These are phyloP conservation scores for Avena eriantha DNA, from an alignment of 176 grass and related monocot genomes.

Conservation along the genomic window DNA sequence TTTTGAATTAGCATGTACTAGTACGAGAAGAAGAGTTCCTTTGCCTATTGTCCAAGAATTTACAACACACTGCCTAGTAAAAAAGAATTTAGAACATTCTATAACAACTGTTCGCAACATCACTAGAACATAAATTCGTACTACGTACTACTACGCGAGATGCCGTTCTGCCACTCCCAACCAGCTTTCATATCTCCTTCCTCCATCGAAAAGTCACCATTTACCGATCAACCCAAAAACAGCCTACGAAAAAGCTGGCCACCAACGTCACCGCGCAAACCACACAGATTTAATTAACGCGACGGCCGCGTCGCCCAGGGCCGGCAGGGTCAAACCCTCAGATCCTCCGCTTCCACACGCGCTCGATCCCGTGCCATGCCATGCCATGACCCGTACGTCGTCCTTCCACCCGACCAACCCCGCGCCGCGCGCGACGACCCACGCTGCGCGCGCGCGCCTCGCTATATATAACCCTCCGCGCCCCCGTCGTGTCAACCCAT, in stretches of 20 bases:
- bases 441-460: too few relatives aligned
- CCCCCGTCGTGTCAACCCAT: conserved; percentile 25
- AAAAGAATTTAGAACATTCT: neutral
- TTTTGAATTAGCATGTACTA: neutral
- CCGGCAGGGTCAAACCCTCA: neutral
- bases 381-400: too few relatives aligned
- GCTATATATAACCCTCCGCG: conserved; percentile 7
- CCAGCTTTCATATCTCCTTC: neutral
- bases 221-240: neutral
- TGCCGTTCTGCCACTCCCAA: neutral
- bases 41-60: neutral
- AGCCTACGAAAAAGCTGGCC: neutral
- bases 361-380: too few relatives aligned
- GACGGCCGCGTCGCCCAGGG: neutral
- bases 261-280: neutral
- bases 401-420: neutral
- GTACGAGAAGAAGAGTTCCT: neutral
- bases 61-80: neutral
- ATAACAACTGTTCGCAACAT: neutral
- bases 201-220: neutral
- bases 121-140: neutral
- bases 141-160: neutral
- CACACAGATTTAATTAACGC: neutral
- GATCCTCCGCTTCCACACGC: neutral
- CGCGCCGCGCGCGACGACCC: neutral